These are phyloP conservation scores for Colletotrichum cereale DNA, from an alignment of 2,329 filamentous ascomycete genomes.

Conservation along the genomic window DNA sequence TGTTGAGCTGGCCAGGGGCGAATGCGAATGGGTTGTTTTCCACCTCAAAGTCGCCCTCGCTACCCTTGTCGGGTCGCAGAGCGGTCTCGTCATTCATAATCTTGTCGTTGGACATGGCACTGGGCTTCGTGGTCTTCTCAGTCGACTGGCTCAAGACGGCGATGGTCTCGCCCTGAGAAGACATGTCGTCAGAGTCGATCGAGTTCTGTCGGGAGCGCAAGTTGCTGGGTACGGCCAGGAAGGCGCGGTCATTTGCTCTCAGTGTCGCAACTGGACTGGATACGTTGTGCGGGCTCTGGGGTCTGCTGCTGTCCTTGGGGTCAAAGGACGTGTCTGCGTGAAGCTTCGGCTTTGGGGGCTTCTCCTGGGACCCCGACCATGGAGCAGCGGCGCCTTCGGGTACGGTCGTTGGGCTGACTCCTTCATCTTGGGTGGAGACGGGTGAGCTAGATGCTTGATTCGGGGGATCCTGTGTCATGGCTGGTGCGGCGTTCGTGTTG, in stretches of 20 bases:
- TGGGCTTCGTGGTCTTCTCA: constrained; percentile 56
- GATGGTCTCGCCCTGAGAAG: constrained; percentile 73
- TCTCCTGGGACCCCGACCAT: constrained; percentile 45
- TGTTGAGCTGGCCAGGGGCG: constrained; percentile 84
- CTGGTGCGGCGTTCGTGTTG: constrained; percentile 45
- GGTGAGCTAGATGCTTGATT: constrained; percentile 49
- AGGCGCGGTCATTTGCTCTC: constrained; percentile 62
- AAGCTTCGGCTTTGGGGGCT: constrained; percentile 56
- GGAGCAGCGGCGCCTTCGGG: constrained; percentile 48
- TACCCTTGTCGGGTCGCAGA: constrained; percentile 80
- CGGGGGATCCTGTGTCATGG: constrained; percentile 47
- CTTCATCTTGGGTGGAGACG: constrained; percentile 54
- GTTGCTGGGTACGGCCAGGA: constrained; percentile 75
- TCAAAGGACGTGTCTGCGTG: constrained; percentile 73
- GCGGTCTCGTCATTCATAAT: constrained; percentile 77
- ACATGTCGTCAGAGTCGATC: constrained; percentile 74
- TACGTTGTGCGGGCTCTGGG: constrained; percentile 80
- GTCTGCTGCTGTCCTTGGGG: constrained; percentile 67
- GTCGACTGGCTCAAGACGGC: constrained; percentile 60
- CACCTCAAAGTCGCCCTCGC: constrained; percentile 80
- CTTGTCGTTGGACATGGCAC: constrained; percentile 60
- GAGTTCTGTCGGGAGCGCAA: constrained; percentile 75
- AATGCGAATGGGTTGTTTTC: constrained; percentile 89
- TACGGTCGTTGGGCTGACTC: constrained; percentile 55
- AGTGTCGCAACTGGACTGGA: constrained; percentile 66